Evolutionary conservation across 768 basidiomycete species (phyloP).

Genomic region (Suillus luteus): DNA sequence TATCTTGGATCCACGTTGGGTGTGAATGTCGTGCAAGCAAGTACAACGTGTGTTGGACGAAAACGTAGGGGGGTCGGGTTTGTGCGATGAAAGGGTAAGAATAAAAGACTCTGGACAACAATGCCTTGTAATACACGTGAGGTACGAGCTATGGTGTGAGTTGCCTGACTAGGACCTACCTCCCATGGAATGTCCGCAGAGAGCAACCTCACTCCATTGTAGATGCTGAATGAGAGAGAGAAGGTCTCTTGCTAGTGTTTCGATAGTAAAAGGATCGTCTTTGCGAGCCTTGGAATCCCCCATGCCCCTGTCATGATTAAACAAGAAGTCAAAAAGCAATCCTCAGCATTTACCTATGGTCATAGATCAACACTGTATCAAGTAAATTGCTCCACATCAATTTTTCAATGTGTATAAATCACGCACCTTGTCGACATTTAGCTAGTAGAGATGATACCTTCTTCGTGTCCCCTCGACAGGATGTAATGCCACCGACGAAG

Average conservation of each 20-base stretch:
- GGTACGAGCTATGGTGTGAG: background rate
- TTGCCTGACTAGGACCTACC: slow-evolving; percentile 32
- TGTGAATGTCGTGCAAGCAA: slow-evolving; percentile 36
- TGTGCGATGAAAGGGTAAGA: slow-evolving; percentile 41
- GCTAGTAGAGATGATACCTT: slow-evolving; percentile 17
- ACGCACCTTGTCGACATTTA: slow-evolving; percentile 5
- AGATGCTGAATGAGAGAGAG: slow-evolving; percentile 40
- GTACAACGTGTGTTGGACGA: slow-evolving; percentile 42
- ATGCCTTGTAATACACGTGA: slow-evolving; percentile 33
- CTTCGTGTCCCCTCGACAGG: slow-evolving; percentile 42
- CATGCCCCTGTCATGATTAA: slow-evolving; percentile 39
- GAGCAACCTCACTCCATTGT: slow-evolving; percentile 42
- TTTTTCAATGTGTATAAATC: background rate
- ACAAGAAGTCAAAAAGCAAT: background rate
- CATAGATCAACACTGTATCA: slow-evolving; percentile 43
- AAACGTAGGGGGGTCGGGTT: slow-evolving; percentile 41
- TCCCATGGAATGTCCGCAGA: slow-evolving; percentile 57
- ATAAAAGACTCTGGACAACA: slow-evolving; percentile 45
- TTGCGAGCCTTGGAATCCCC: slow-evolving; percentile 41
- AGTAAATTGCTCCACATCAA: background rate
- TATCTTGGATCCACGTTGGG: slow-evolving; percentile 34
- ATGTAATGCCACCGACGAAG: slow-evolving; percentile 44
- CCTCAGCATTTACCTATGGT: slow-evolving; percentile 35
- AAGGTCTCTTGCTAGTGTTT: slow-evolving; percentile 48
- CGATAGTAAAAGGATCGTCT: slow-evolving; percentile 45